Evolutionary conservation across 352 stramenopile species (phyloP).

Genomic region (Phytophthora pini): DNA sequence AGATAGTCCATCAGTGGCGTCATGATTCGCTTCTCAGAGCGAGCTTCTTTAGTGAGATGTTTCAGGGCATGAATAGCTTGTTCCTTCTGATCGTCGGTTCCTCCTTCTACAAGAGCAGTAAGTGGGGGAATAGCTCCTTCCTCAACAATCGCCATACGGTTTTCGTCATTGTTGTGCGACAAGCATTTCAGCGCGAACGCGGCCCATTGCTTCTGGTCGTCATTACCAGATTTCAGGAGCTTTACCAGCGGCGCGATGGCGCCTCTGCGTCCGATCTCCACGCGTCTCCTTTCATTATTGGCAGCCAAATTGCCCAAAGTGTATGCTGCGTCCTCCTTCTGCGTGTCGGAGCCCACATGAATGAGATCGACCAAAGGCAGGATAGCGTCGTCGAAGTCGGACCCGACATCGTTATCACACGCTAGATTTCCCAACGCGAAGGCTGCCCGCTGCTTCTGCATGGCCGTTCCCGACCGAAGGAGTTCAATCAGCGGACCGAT

Average conservation of each 20-base stretch:
- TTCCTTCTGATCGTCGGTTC: conserved; percentile 5
- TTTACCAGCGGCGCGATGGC: conserved; percentile 19
- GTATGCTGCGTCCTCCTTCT: conserved; percentile 32
- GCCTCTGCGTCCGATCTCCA: conserved; percentile 27
- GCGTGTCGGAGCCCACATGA: conserved; percentile 8
- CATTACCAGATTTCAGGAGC: conserved; percentile 1
- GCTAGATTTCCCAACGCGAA: conserved; percentile 30
- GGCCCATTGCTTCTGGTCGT: conserved; percentile 15
- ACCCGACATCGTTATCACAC: conserved; percentile 15
- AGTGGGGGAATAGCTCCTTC: conserved; percentile 11
- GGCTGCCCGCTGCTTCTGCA: conserved; percentile 25
- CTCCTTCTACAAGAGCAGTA: not conserved
- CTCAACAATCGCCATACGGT: conserved; percentile 2
- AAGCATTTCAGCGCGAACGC: conserved; percentile 13
- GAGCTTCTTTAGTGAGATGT: not conserved
- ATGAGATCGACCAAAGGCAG: conserved; percentile 28
- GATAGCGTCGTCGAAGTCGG: conserved; percentile 23
- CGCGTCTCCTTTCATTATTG: conserved; percentile 6
- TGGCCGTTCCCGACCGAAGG: conserved; percentile 11
- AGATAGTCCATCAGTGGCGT: conserved; percentile 2
- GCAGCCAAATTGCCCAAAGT: conserved; percentile 21
- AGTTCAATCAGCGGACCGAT: conserved; percentile 19
- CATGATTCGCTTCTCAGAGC: not conserved
- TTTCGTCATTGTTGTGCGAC: conserved; percentile 1
- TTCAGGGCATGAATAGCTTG: conserved; percentile 12